These are phyloP conservation scores for Mortierella sp. DNA, from an alignment of 371 early-diverging fungal species.

Conservation along the genomic window DNA sequence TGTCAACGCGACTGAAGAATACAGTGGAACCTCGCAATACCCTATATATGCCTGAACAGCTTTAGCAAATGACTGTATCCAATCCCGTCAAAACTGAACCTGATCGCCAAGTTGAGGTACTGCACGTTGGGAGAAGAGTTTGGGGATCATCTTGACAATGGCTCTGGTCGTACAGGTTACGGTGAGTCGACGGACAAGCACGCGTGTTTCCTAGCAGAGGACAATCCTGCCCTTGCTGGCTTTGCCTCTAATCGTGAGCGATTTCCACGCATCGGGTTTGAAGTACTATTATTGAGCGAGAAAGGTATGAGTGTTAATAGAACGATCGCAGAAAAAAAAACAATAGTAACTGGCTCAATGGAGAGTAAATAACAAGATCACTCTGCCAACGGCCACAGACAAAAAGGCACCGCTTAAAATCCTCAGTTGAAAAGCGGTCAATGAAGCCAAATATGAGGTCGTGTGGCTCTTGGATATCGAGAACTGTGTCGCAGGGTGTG, in stretches of 20 bases:
- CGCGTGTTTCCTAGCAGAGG: too few relatives aligned
- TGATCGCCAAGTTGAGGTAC: background rate
- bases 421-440: background rate
- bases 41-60: background rate
- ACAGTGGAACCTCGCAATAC: background rate
- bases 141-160: background rate
- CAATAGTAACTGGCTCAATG: too few relatives aligned
- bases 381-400: background rate
- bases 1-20: background rate
- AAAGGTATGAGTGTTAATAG: too few relatives aligned
- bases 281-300: background rate
- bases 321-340: background rate
- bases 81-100: background rate
- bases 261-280: background rate
- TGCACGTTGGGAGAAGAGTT: background rate
- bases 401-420: background rate
- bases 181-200: background rate
- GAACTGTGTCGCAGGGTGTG: background rate
- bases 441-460: background rate
- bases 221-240: background rate
- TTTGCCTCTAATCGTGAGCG: background rate
- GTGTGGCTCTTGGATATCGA: background rate
- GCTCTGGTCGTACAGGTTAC: background rate
- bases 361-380: too few relatives aligned
- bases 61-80: background rate